Evolutionary conservation across 768 basidiomycete genomes (phyloP).

Genomic region (Leccinum olivaceopallidum): DNA sequence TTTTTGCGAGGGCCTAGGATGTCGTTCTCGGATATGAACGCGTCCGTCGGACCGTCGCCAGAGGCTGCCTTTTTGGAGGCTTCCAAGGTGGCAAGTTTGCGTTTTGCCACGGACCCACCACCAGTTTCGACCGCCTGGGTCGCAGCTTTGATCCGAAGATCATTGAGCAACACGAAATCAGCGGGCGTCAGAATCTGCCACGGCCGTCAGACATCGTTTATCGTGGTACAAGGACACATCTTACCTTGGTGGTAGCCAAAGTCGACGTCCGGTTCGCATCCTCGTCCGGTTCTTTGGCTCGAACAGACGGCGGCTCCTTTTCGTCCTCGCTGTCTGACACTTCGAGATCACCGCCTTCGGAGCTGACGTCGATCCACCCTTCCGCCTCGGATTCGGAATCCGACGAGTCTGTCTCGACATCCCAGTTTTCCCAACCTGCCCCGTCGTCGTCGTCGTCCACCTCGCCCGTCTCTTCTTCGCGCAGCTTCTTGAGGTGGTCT

Average conservation of each 20-base stretch:
- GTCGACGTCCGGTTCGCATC: constrained; percentile 51
- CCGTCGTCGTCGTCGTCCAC: constrained; percentile 68
- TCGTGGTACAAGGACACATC: not conserved
- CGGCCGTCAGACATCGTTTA: not conserved
- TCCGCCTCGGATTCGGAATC: constrained; percentile 55
- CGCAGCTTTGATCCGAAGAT: constrained; percentile 82
- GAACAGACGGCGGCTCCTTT: constrained; percentile 25
- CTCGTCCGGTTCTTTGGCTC: constrained; percentile 13
- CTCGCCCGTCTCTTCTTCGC: constrained; percentile 57
- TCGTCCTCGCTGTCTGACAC: constrained; percentile 89
- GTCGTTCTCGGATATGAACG: constrained; percentile 84
- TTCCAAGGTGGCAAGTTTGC: constrained; percentile 84
- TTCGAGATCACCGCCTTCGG: constrained; percentile 66
- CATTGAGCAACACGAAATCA: constrained; percentile 90
- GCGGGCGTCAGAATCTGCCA: constrained; percentile 92
- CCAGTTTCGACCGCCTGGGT: constrained; percentile 65
- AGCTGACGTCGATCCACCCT: constrained; percentile 81
- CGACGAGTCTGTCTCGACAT: constrained; percentile 71
- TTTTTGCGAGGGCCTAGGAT: constrained; percentile 95
- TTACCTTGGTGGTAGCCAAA: constrained; percentile 79
- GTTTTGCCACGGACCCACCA: constrained; percentile 77
- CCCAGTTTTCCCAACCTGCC: constrained; percentile 87
- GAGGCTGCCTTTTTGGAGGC: constrained; percentile 60
- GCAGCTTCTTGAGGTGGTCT: constrained; percentile 75
- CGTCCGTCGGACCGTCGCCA: constrained; percentile 41